phyloP scores from a whole-genome alignment of 2,329 filamentous ascomycete species.

The Grosmannia serpens region DNA sequence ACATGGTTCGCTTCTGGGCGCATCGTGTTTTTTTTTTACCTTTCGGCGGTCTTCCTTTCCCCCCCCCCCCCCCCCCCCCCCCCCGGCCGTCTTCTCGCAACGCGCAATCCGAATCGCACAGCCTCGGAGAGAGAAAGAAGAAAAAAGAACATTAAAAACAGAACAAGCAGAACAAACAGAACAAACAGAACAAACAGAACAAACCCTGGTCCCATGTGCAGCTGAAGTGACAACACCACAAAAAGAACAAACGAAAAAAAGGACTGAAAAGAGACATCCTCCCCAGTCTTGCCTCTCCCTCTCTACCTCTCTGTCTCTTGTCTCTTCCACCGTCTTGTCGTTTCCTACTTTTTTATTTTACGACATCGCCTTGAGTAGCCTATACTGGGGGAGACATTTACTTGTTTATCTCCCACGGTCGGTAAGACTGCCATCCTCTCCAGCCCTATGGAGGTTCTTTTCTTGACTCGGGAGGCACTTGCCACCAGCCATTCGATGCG shows the following conservation, averaged over 20 bases:
- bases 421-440: constrained; percentile 32
- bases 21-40: too few species aligned
- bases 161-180: background rate
- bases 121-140: background rate
- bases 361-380: background rate
- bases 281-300: background rate
- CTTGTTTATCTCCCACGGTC: constrained; percentile 87
- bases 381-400: constrained; percentile 81
- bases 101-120: background rate
- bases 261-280: background rate
- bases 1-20: too few species aligned
- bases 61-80: background rate
- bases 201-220: background rate
- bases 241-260: background rate
- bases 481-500: background rate
- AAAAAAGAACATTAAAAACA: background rate
- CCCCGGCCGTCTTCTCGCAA: background rate
- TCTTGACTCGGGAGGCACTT: background rate
- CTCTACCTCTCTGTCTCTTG: background rate
- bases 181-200: background rate
- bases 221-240: background rate
- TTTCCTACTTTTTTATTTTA: background rate
- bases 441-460: background rate
- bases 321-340: background rate
- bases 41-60: too few species aligned